Evolutionary conservation across 371 early-diverging fungal species (phyloP).

Genomic region (Enteropsectra breve): DNA sequence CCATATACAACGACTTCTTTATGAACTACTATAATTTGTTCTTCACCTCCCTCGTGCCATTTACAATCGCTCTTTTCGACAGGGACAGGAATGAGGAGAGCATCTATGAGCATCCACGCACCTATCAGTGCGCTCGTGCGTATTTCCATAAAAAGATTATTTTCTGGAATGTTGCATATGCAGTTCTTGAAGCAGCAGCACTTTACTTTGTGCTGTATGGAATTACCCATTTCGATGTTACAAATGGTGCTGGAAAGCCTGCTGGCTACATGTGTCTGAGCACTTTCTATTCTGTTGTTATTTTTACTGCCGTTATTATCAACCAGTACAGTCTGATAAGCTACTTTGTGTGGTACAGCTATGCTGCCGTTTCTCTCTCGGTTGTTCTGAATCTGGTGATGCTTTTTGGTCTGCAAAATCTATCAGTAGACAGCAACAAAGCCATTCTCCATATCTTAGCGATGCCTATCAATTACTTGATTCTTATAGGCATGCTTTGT

Average conservation of each 20-base stretch:
- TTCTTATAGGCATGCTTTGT: not conserved
- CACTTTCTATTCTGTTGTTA: conserved; percentile 39
- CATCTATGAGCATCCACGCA: conserved; percentile 16
- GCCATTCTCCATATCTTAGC: conserved; percentile 9
- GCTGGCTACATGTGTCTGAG: conserved; percentile 38
- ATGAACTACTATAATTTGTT: conserved; percentile 59
- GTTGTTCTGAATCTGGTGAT: conserved; percentile 22
- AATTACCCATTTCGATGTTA: conserved; percentile 26
- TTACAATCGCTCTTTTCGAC: conserved; percentile 56
- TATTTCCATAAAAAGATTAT: conserved; percentile 33
- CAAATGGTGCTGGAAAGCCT: conserved; percentile 20
- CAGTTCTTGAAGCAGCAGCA: conserved; percentile 28
- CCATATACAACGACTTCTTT: conserved; percentile 57
- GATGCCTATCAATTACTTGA: conserved; percentile 27
- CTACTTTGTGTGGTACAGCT: conserved; percentile 29
- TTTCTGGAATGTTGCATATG: conserved; percentile 25
- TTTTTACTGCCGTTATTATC: conserved; percentile 44
- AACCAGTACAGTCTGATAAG: conserved; percentile 42
- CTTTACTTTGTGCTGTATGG: conserved; percentile 27
- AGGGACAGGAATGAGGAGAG: conserved; percentile 13
- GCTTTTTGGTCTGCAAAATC: conserved; percentile 46
- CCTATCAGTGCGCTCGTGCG: conserved; percentile 23
- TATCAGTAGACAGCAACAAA: not conserved
- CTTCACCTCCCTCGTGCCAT: conserved; percentile 58
- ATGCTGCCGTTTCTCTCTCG: conserved; percentile 34